Evolutionary conservation across 768 basidiomycete species (phyloP), one percentile per base, ranked within the genome.

Genomic region (Sporobolomyces pararoseus): DNA sequence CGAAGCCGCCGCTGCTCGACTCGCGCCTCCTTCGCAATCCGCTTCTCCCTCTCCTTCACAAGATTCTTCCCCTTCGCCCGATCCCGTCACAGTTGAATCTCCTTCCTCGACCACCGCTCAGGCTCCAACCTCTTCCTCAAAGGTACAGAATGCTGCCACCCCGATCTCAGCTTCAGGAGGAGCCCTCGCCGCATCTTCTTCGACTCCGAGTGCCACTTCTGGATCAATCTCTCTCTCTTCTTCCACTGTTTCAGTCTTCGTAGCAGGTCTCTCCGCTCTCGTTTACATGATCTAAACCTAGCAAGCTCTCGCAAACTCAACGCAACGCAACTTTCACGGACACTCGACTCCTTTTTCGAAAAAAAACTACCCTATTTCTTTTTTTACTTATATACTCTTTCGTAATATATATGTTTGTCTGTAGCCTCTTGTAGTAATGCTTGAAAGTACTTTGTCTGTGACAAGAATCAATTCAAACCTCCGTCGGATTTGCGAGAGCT

Each of bases 21-120:
- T 42, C n/a, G 39, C 17, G 17, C 14, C 58, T 29, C 6, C 39
- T 3, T 19, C n/a, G 39, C 17, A n/a, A 1, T 14, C 25, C 23
- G 39, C 2, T 16, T 51, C 34, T 39, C 49, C 25, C 49, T 63
- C 34, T 25, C 49, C 62, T 50, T 63, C 62, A 27, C 49, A 21
- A 23, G 12, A 12, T 50, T 29, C 51, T 53, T 25, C 51, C 9
- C 19, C 51, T 53, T 27, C 51, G 10, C 51, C 27, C 27, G 51
- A 53, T n/a, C n/a, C n/a, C n/a, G n/a, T n/a, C n/a, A n/a, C n/a
- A n/a, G n/a, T n/a, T n/a, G n/a, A n/a, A 35, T 58, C 55, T 21
- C 25, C 55, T 3, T 42, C 55, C 14, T 58, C 55, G 35, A 19
- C 54, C 54, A 37, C 52, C 39, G 39, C 39, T 42, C 39, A 17